These are phyloP conservation scores for Fraxinus paxiana DNA, from an alignment of 305 asterid genomes.

Conservation along the genomic window DNA sequence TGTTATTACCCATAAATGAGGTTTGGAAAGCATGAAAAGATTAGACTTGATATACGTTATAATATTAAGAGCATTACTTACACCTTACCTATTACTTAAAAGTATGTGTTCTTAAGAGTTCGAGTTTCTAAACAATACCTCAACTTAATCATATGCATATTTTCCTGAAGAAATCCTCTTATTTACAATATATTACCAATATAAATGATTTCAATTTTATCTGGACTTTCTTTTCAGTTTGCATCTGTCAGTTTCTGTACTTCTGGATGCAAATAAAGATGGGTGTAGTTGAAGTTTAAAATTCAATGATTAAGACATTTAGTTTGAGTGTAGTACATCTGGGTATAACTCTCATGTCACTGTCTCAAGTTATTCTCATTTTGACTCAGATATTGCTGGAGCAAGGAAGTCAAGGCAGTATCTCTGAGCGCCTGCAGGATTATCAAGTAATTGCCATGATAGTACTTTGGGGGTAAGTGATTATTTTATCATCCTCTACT, in stretches of 20 bases:
- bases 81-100: neutral
- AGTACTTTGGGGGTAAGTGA: conserved; percentile 68
- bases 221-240: neutral
- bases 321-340: neutral
- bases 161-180: neutral
- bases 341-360: neutral
- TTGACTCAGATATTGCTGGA: conserved; percentile 59
- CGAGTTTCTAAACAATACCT: neutral
- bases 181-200: neutral
- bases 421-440: conserved; percentile 65
- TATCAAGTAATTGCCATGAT: conserved; percentile 86
- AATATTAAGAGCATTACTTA: neutral
- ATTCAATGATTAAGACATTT: neutral
- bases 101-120: neutral
- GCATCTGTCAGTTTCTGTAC: neutral
- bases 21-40: neutral
- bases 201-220: neutral
- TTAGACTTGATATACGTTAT: neutral
- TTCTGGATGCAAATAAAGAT: neutral
- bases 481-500: neutral
- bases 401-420: conserved; percentile 46
- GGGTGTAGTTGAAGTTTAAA: neutral
- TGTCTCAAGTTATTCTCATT: conserved; percentile 17
- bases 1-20: neutral
- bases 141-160: neutral